phyloP scores from a whole-genome alignment of 2,329 filamentous ascomycete species.

The Onygenales sp. region DNA sequence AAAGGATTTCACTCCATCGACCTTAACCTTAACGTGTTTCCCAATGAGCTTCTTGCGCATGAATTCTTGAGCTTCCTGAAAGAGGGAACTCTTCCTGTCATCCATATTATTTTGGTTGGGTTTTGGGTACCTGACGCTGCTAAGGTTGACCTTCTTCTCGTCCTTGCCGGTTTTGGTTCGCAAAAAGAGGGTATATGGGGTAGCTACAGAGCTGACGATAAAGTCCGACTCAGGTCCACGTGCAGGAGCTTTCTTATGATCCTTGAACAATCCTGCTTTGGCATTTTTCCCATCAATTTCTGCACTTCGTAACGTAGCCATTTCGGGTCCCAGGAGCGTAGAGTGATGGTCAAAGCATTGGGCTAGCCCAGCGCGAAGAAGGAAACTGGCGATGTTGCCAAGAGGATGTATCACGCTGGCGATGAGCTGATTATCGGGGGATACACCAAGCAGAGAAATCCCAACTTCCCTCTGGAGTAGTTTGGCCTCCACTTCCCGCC shows the following conservation, averaged over 20 bases:
- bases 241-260: constrained; percentile 60
- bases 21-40: constrained; percentile 81
- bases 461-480: constrained; percentile 79
- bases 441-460: constrained; percentile 74
- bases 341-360: constrained; percentile 95
- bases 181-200: constrained; percentile 80
- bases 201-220: constrained; percentile 73
- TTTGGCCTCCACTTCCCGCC: constrained; percentile 75
- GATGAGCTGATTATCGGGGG: constrained; percentile 84
- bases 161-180: constrained; percentile 65
- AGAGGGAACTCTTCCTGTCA: constrained; percentile 53
- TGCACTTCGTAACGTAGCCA: constrained; percentile 74
- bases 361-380: constrained; percentile 81
- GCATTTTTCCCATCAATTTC: constrained; percentile 75
- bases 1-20: constrained; percentile 85
- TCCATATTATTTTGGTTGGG: constrained; percentile 63
- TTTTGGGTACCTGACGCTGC: constrained; percentile 90
- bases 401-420: constrained; percentile 78
- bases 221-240: constrained; percentile 63
- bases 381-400: constrained; percentile 85
- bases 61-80: constrained; percentile 89
- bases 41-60: constrained; percentile 88
- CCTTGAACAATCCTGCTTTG: constrained; percentile 71
- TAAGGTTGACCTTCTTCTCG: constrained; percentile 86
- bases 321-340: constrained; percentile 77